phyloP scores from a whole-genome alignment of 2,329 filamentous ascomycete genomes.

The Fusarium tricinctum region DNA sequence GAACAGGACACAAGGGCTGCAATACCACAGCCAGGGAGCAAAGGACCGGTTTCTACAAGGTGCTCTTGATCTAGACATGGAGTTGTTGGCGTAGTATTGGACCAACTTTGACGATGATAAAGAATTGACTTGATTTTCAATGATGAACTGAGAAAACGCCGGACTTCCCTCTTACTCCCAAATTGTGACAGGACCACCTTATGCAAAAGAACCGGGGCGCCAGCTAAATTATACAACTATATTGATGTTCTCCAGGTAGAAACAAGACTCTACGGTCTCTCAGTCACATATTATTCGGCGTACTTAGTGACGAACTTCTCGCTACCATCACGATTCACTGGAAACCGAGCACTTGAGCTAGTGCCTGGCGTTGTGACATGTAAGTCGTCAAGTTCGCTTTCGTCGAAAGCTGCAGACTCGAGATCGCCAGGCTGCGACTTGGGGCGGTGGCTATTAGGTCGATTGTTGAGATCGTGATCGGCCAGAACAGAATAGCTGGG shows the following conservation, averaged over 20 bases:
- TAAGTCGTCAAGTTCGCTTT: slow-evolving; percentile 74
- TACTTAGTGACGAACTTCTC: slow-evolving; percentile 54
- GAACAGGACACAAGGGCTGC: slow-evolving; percentile 40
- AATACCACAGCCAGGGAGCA: slow-evolving; percentile 34
- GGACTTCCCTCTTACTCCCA: slow-evolving; percentile 23
- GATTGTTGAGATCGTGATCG: slow-evolving; percentile 54
- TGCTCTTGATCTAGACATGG: slow-evolving; percentile 46
- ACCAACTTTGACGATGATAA: slow-evolving; percentile 45
- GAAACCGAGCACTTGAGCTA: slow-evolving; percentile 65
- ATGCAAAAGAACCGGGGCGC: slow-evolving; percentile 39
- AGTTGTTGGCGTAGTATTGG: slow-evolving; percentile 45
- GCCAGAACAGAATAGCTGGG: slow-evolving; percentile 68
- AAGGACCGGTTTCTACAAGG: slow-evolving; percentile 40
- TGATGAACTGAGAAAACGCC: slow-evolving; percentile 36
- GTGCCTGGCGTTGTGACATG: slow-evolving; percentile 64
- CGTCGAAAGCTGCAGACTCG: slow-evolving; percentile 75
- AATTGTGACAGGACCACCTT: slow-evolving; percentile 28
- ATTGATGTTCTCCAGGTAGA: background rate
- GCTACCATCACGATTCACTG: slow-evolving; percentile 65
- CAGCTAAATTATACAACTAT: slow-evolving; percentile 26
- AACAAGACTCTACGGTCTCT: background rate
- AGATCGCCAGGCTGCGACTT: slow-evolving; percentile 66
- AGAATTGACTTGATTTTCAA: slow-evolving; percentile 36
- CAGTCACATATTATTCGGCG: slow-evolving; percentile 20
- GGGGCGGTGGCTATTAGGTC: slow-evolving; percentile 63